Base-by-base conservation (phyloP, 2,329 filamentous ascomycete species). In the Cordyceps javanica region DNA sequence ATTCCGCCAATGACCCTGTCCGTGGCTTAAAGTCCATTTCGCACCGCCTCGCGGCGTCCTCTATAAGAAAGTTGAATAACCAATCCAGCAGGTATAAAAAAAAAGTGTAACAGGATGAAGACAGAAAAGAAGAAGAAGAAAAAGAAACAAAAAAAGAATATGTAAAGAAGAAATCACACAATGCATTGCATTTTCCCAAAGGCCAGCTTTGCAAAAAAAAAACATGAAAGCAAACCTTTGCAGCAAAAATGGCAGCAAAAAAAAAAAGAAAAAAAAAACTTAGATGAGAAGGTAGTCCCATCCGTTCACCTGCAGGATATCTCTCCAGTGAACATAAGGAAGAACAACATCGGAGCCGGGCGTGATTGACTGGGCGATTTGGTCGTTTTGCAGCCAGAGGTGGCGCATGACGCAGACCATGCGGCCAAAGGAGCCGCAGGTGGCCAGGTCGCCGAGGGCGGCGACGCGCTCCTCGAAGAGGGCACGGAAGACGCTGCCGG, bases 231-330 rank as follows among this genome's bases (percentile, higher is more conserved):
- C 41, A 32, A 30, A n/a, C 50, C 50, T 42, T 53, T 23, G 38
- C 25, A 23, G n/a, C 16, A 9, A 19, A 62, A 61, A 57, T n/a
- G n/a, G n/a, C n/a, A 57, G 55, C 26, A 59, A 23, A 62, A 50
- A n/a, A 52, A 57, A 57, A 16, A 52, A 57, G 28, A 59, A 56
- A 25, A 59, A 30, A 61, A 58, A 52, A 34, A 49, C 55, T 56
- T 60, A 96, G 75, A 97, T 92, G 72, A 97, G 83, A 72, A 97
- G 80, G 76, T 91, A 94, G 71, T 96, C 90, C 92, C 91, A 96
- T 65, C 85, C 85, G 77, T 93, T 94, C 76, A 87, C 84, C 75
- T 84, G 85, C 91, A 97, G 96, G 70, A 93, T 84, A 75, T 96
- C 90, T 76, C 93, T 82, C 93, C 93, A 97, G 85, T 92, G 91